Evolutionary conservation across 2,329 filamentous ascomycete genomes (phyloP).

Genomic region (Chrysoporthe deuterocubensis): DNA sequence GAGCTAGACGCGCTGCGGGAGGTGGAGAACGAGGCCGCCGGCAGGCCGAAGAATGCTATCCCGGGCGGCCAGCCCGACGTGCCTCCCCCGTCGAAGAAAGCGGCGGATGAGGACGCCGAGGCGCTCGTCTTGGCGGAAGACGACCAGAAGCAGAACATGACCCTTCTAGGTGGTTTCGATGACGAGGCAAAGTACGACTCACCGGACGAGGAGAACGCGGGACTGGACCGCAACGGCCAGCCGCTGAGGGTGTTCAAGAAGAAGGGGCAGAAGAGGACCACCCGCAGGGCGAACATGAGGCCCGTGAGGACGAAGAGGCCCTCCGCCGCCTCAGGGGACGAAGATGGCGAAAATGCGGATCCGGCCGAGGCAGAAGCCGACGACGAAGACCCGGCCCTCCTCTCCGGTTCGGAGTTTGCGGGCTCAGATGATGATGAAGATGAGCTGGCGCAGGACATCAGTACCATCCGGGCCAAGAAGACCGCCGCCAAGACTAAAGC

Average conservation of each 20-base stretch:
- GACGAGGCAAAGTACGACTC: constrained; percentile 64
- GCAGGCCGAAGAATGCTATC: constrained; percentile 24
- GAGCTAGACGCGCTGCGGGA: constrained; percentile 77
- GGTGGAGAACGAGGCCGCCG: constrained; percentile 57
- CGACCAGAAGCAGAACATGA: constrained; percentile 43
- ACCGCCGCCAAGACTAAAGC: constrained; percentile 32
- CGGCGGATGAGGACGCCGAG: constrained; percentile 29
- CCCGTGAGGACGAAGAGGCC: constrained; percentile 56
- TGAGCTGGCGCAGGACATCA: constrained; percentile 40
- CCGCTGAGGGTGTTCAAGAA: constrained; percentile 75
- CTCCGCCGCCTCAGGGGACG: constrained; percentile 36
- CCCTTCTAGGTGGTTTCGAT: constrained; percentile 64
- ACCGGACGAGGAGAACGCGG: constrained; percentile 52
- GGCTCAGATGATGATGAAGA: constrained; percentile 42
- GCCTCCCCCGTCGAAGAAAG: not conserved
- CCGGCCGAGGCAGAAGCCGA: constrained; percentile 32
- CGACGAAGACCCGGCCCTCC: constrained; percentile 38
- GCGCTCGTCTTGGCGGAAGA: constrained; percentile 50
- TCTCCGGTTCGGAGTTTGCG: constrained; percentile 47
- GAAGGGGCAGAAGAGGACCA: constrained; percentile 81
- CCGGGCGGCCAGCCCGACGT: not conserved
- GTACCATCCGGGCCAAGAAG: constrained; percentile 15
- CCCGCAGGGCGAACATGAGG: constrained; percentile 67
- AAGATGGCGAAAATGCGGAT: constrained; percentile 39
- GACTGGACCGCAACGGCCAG: constrained; percentile 57